Conservation (phyloP, 73 alveolate species). For the Tetrahymena borealis region DNA sequence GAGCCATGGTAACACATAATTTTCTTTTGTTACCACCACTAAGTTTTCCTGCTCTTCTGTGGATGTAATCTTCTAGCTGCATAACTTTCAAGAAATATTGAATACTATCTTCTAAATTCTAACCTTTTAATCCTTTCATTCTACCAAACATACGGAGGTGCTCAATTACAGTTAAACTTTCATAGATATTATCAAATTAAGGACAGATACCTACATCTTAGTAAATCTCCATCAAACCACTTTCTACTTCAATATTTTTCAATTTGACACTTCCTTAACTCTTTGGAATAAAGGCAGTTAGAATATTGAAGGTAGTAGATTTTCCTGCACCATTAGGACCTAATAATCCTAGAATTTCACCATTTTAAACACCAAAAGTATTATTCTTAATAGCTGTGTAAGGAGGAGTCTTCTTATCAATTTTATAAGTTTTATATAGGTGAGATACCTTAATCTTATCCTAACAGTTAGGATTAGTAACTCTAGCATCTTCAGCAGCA, state of each 20-base stretch:
- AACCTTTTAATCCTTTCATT: conserved; percentile 51
- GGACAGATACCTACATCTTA: conserved; percentile 63
- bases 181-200: conserved; percentile 59
- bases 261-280: conserved; percentile 48
- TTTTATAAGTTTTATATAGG: conserved; percentile 11
- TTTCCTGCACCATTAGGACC: conserved; percentile 66
- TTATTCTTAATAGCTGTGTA: conserved; percentile 26
- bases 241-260: conserved; percentile 22
- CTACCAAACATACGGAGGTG: conserved; percentile 59
- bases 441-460: neutral
- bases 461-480: neutral
- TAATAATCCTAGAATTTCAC: conserved; percentile 38
- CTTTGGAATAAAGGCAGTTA: conserved; percentile 43
- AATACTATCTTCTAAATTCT: conserved; percentile 35
- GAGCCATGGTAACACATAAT: conserved; percentile 79
- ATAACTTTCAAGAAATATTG: conserved; percentile 55
- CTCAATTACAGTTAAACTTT: conserved; percentile 55
- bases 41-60: conserved; percentile 58
- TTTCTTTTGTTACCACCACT: conserved; percentile 97
- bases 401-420: conserved; percentile 7
- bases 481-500: neutral
- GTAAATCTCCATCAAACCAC: conserved; percentile 29
- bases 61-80: conserved; percentile 59
- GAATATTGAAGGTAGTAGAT: conserved; percentile 42
- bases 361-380: conserved; percentile 10